phyloP scores from a whole-genome alignment of 2,329 filamentous ascomycete genomes.

The Arthrobotrys musiformis region DNA sequence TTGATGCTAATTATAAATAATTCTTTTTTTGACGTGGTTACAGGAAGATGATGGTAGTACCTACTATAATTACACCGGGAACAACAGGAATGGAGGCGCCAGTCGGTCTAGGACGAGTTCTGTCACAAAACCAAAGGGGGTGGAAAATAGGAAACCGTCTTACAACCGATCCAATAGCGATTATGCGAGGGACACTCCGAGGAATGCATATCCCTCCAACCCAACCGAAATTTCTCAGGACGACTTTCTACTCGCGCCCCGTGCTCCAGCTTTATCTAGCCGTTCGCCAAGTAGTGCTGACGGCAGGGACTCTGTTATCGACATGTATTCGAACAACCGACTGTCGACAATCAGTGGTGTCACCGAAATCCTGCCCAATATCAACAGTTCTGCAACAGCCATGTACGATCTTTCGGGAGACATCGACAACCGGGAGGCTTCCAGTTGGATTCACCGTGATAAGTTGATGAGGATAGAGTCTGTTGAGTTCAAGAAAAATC shows the following conservation, averaged over 20 bases:
- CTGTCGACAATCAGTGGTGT: conserved; percentile 57
- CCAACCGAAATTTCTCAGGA: conserved; percentile 19
- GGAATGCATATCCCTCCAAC: conserved; percentile 7
- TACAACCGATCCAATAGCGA: conserved; percentile 45
- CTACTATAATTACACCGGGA: conserved; percentile 49
- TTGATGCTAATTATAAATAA: conserved; percentile 18
- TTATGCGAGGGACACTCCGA: conserved; percentile 43
- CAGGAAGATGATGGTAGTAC: conserved; percentile 52
- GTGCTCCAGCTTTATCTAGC: conserved; percentile 28
- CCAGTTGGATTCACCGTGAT: conserved; percentile 60
- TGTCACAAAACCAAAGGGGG: conserved; percentile 31
- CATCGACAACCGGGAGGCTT: conserved; percentile 58
- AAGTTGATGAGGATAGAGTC: conserved; percentile 58
- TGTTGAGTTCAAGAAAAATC: conserved; percentile 53
- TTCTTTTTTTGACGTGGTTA: neutral
- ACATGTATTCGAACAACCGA: conserved; percentile 57
- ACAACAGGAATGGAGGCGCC: conserved; percentile 23
- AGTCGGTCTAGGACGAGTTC: conserved; percentile 47
- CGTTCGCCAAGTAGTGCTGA: conserved; percentile 31
- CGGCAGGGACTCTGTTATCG: conserved; percentile 59
- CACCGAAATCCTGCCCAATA: conserved; percentile 56
- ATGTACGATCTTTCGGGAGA: conserved; percentile 53
- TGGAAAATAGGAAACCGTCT: conserved; percentile 27
- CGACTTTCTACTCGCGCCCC: conserved; percentile 33
- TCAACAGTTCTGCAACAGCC: conserved; percentile 56